Evolutionary conservation across 768 basidiomycete species (phyloP).

Genomic region (Lyophyllum semitale): DNA sequence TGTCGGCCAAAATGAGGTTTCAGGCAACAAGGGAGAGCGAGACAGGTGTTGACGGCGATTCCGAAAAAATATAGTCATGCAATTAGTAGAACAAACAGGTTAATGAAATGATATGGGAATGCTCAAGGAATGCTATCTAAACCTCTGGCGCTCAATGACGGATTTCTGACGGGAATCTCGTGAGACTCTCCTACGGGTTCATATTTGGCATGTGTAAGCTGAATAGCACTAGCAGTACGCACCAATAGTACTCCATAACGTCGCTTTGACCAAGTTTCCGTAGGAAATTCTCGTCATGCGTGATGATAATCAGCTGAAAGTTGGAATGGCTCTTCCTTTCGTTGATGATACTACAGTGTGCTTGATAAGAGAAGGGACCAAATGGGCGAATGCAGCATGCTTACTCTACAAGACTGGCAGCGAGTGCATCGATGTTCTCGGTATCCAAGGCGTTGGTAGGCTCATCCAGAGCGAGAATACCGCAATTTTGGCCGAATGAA

Average conservation of each 20-base stretch:
- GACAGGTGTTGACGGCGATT: not conserved
- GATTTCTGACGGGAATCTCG: constrained; percentile 73
- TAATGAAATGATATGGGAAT: not conserved
- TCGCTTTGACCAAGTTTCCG: constrained; percentile 85
- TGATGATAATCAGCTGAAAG: constrained; percentile 96
- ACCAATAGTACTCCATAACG: constrained; percentile 97
- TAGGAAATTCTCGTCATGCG: constrained; percentile 96
- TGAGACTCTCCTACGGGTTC: constrained; percentile 72
- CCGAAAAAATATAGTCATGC: not conserved
- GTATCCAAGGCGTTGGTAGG: constrained; percentile 96
- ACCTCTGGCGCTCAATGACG: constrained; percentile 69
- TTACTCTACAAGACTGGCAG: constrained; percentile 88
- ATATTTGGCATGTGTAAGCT: not conserved
- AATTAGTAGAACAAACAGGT: constrained; percentile 21
- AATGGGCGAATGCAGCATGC: constrained; percentile 24
- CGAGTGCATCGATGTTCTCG: constrained; percentile 95
- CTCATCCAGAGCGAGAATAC: constrained; percentile 96
- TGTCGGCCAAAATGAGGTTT: too few species aligned
- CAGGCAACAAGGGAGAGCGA: not conserved
- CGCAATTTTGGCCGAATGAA: constrained; percentile 97
- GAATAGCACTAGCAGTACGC: constrained; percentile 24
- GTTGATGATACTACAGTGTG: constrained; percentile 78
- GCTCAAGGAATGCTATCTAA: constrained; percentile 47
- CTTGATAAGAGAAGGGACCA: constrained; percentile 5
- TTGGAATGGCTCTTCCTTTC: constrained; percentile 87